Evolutionary conservation across 805 yeast species (phyloP).

Genomic region (Lipomyces anomalus): DNA sequence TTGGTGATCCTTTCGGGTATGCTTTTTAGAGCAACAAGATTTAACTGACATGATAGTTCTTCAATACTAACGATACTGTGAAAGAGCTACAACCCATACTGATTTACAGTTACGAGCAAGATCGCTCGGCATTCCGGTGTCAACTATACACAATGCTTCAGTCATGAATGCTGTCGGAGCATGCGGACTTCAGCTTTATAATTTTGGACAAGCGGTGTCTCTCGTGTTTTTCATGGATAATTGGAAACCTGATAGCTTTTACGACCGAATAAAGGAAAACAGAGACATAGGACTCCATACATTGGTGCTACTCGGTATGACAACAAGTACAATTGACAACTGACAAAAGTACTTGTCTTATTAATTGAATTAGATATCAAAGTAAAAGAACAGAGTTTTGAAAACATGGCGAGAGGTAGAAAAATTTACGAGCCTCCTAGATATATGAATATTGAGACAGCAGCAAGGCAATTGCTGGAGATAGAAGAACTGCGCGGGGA

Average conservation of each 20-base stretch:
- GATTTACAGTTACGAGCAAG: constrained; percentile 89
- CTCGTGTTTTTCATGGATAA: constrained; percentile 89
- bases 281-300: constrained; percentile 89
- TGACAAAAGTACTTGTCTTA: neutral
- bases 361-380: constrained; percentile 50
- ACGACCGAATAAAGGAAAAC: constrained; percentile 82
- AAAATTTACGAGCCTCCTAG: constrained; percentile 93
- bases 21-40: neutral
- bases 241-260: constrained; percentile 97
- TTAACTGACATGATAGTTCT: no score
- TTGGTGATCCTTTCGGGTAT: constrained; percentile 89
- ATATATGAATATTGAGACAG: constrained; percentile 87
- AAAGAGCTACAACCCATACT: constrained; percentile 85
- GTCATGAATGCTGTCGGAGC: constrained; percentile 99
- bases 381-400: constrained; percentile 93
- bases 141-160: constrained; percentile 88
- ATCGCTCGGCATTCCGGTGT: constrained; percentile 70
- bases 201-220: constrained; percentile 96
- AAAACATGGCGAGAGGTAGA: constrained; percentile 89
- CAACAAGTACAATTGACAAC: neutral
- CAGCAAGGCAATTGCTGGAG: constrained; percentile 82
- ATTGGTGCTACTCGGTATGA: constrained; percentile 57
- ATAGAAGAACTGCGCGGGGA: constrained; percentile 74
- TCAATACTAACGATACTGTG: neutral
- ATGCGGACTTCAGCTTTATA: constrained; percentile 90